Conservation (phyloP, 371 early-diverging fungal species). For the Parasitella parasitica region DNA sequence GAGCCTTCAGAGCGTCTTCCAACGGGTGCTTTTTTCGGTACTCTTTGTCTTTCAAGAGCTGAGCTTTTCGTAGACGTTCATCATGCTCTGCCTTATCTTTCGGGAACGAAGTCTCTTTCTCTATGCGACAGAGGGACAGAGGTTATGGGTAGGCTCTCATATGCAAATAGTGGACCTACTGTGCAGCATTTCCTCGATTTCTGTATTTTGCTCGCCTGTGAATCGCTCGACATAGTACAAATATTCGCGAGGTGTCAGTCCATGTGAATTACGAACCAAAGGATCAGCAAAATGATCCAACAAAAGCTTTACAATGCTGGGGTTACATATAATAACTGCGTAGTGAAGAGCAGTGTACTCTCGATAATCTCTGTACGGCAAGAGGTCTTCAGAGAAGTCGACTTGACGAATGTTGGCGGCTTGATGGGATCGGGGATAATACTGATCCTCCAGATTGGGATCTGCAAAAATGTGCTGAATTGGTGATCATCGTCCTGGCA, state of each 20-base stretch:
- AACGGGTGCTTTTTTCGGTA: conserved; percentile 56
- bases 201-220: conserved; percentile 45
- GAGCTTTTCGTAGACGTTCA: conserved; percentile 36
- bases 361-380: conserved; percentile 51
- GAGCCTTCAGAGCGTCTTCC: conserved; percentile 47
- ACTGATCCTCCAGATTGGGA: conserved; percentile 48
- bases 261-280: conserved; percentile 40
- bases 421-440: conserved; percentile 49
- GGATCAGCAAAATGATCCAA: conserved; percentile 65
- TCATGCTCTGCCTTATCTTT: conserved; percentile 47
- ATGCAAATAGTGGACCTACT: conserved; percentile 10
- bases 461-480: conserved; percentile 18
- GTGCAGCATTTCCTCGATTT: conserved; percentile 39
- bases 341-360: conserved; percentile 64
- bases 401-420: conserved; percentile 44
- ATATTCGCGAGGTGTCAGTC: conserved; percentile 48
- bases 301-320: conserved; percentile 54
- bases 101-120: conserved; percentile 37
- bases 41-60: conserved; percentile 49
- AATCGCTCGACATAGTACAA: conserved; percentile 50
- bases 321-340: conserved; percentile 64
- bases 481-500: not conserved
- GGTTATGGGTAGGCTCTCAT: too few relatives aligned
- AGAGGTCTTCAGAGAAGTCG: conserved; percentile 46
- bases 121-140: conserved; percentile 19